Evolutionary conservation across 768 basidiomycete genomes (phyloP).

Genomic region (Amanita pseudoporphyria): DNA sequence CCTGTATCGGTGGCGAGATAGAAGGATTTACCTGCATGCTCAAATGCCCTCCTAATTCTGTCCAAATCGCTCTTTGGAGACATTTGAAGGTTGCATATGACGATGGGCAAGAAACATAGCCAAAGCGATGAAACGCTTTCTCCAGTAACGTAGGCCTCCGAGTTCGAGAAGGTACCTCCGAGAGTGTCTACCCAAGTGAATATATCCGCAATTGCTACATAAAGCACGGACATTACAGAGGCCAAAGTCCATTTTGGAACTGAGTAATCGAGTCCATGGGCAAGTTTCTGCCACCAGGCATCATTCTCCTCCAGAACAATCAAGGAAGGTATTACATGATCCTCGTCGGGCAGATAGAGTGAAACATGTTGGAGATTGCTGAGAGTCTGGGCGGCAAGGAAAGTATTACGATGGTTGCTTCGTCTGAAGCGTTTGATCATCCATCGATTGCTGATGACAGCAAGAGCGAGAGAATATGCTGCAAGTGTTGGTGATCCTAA

Average conservation of each 20-base stretch:
- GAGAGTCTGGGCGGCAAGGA: slow-evolving; percentile 21
- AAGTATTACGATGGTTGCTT: slow-evolving; percentile 17
- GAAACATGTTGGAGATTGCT: slow-evolving; percentile 31
- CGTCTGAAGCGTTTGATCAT: slow-evolving; percentile 18
- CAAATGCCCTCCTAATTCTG: slow-evolving; percentile 21
- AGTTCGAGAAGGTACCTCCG: slow-evolving; percentile 11
- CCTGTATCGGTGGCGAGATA: slow-evolving; percentile 13
- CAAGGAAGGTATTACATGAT: slow-evolving; percentile 24
- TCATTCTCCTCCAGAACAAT: slow-evolving; percentile 27
- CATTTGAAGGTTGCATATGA: slow-evolving; percentile 32
- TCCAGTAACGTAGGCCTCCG: slow-evolving; percentile 22
- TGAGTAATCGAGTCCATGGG: slow-evolving; percentile 20
- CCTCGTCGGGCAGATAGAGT: slow-evolving; percentile 18
- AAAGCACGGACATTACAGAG: slow-evolving; percentile 26
- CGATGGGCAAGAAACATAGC: slow-evolving; percentile 36
- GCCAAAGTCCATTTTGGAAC: slow-evolving; percentile 31
- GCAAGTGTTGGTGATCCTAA: slow-evolving; percentile 33
- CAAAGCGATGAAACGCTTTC: slow-evolving; percentile 31
- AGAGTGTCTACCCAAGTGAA: slow-evolving; percentile 23
- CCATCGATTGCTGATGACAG: slow-evolving; percentile 25
- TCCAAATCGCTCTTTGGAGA: slow-evolving; percentile 30
- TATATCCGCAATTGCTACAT: slow-evolving; percentile 31
- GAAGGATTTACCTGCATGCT: slow-evolving; percentile 22
- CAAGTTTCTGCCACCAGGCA: slow-evolving; percentile 26
- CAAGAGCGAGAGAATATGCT: slow-evolving; percentile 26